Base-by-base conservation (phyloP, 1,284 basidiomycete genomes). In the Ustilago curta region DNA sequence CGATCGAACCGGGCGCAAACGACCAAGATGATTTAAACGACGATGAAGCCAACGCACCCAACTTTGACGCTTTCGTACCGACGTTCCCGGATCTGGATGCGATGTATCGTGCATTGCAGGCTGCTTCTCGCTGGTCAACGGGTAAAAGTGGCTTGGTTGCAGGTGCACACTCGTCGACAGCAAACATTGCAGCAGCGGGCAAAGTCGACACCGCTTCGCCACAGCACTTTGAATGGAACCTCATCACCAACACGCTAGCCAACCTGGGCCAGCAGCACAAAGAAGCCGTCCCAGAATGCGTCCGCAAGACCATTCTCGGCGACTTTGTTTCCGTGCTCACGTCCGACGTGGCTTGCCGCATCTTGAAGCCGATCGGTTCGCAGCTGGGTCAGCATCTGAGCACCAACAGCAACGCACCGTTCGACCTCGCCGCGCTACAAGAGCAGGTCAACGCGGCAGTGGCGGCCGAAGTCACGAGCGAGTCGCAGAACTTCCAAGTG, bases 261-360 rank as follows among this genome's bases (percentile, higher is more conserved):
- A 65, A 70, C 32, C 37, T 63, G n/a, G 43, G 54, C 37, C 51
- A 64, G 12, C 29, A 54, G 16, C 37, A 59, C 23, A 55, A 57
- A 37, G 48, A 47, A 2, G 3, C 32, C 1, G 62, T 73, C 0
- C 72, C 74, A 1, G 59, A 79, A 31, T 82, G 84, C 45, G 81
- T 79, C 8, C 42, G 48, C 19, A 56, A 70, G 7, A 72, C 85
- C 5, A 76, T 79, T 50, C 62, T 83, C 23, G 86, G 86, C 32
- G 84, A 86, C 54, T 86, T 86, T 78, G 79, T 80, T 23, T 29
- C 49, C 2, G 78, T 86, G 48, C 73, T 86, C 11, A 56, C 76
- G 1, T 82, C 82, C 21, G 25, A 64, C 5, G 63, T 83, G 40
- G 81, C 83, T 8, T 60, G 62, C n/a, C 21, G 25, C 3, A 66